phyloP scores from a whole-genome alignment of 2,329 filamentous ascomycete genomes.

The Trichoderma arundinaceum region DNA sequence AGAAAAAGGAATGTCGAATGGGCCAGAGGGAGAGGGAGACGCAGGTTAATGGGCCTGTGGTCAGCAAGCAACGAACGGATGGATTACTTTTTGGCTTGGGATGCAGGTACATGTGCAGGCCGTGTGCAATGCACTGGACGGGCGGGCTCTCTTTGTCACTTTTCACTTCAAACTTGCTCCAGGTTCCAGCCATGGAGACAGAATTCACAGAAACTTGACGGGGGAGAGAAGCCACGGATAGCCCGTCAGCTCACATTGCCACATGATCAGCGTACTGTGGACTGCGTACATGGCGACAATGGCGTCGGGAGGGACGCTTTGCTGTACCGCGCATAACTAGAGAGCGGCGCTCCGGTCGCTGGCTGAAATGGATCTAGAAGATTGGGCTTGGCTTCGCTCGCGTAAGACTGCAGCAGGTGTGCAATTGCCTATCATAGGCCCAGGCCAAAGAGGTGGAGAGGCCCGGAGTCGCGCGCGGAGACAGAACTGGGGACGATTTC shows the following conservation, averaged over 20 bases:
- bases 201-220: not conserved
- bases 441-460: not conserved
- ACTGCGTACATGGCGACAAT: not conserved
- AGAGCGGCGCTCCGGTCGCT: not conserved
- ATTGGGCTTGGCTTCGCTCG: constrained; percentile 20
- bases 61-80: not conserved
- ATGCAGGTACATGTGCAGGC: not conserved
- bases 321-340: not conserved
- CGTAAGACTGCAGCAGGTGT: constrained; percentile 11
- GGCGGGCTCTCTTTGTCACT: not conserved
- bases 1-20: constrained; percentile 11
- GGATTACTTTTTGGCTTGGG: not conserved
- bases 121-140: not conserved
- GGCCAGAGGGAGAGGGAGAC: not conserved
- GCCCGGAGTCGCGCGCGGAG: too few relatives aligned
- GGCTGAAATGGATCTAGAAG: constrained; percentile 20
- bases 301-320: not conserved
- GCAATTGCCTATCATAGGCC: not conserved
- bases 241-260: constrained; percentile 3
- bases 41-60: not conserved
- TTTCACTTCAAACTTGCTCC: too few relatives aligned
- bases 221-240: not conserved
- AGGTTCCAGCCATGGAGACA: too few relatives aligned
- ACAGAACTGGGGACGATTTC: too few relatives aligned
- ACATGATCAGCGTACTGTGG: constrained; percentile 23